A percentile compares a stretch with the other conserved stretches of the same genome.
Conservation (phyloP, 352 stramenopile species). For the Phytophthora sojae region DNA sequence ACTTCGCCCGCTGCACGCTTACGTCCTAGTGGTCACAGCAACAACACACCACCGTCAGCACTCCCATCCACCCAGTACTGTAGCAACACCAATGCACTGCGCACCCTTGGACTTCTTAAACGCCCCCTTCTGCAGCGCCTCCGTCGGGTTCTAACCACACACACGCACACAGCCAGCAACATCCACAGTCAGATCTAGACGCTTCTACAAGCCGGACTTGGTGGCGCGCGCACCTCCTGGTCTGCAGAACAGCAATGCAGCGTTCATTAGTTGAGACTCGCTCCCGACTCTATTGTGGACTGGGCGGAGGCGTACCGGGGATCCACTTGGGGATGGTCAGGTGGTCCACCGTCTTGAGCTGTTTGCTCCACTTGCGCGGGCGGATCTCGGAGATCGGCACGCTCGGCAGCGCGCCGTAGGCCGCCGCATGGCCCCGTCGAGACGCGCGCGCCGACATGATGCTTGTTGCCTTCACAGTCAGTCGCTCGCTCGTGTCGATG, state of each 20-base stretch:
- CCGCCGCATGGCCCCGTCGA: slow-evolving; percentile 43
- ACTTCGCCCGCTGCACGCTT: slow-evolving; percentile 67
- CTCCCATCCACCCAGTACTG: neutral
- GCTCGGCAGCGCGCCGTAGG: slow-evolving; percentile 44
- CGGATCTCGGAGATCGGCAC: slow-evolving; percentile 73
- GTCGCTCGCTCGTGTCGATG: no score
- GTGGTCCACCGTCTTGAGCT: slow-evolving; percentile 76
- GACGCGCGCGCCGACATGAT: slow-evolving; percentile 65
- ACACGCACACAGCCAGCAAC: neutral
- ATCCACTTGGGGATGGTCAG: slow-evolving; percentile 80
- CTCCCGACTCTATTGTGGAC: neutral
- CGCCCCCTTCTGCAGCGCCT: slow-evolving; percentile 65
- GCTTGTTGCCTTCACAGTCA: neutral
- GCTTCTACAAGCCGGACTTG: neutral
- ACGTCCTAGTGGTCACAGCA: slow-evolving; percentile 46
- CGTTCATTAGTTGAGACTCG: neutral
- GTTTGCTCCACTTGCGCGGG: slow-evolving; percentile 77
- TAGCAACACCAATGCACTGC: neutral
- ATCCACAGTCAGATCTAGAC: neutral
- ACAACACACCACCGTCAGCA: slow-evolving; percentile 5
- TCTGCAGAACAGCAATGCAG: slow-evolving; percentile 41
- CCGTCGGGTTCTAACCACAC: slow-evolving; percentile 56
- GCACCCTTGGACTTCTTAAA: slow-evolving; percentile 82
- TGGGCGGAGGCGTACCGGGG: slow-evolving; percentile 44
- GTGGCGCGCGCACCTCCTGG: slow-evolving; percentile 48